Evolutionary conservation across 78 protist species (phyloP), one percentile per base, ranked within the genome.

Genomic region (Cavenderia fasciculata): DNA sequence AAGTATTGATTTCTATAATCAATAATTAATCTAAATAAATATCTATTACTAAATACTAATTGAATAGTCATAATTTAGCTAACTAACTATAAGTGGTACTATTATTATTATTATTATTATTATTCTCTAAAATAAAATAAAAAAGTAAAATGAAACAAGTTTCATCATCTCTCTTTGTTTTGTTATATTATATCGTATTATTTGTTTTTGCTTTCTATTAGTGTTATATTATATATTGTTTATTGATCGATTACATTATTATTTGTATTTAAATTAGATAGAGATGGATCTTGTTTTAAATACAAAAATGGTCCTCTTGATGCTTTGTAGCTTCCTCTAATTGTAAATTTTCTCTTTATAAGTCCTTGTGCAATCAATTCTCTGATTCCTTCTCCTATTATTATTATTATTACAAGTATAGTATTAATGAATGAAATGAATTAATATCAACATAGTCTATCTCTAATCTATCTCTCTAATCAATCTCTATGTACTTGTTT

Each of bases 331-430:
- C 63, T 46, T 40, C 88, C 88, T 63, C 88, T 27, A n/a, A 34
- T 23, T 23, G 75, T 79, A 66, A 79, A 79, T 44, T 79, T 79
- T 79, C 88, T 79, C 44, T 27, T 79, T 7, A 79, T 79, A 51
- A 51, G 18, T 4, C 88, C 75, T 79, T 62, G 52, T 36, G 68
- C 56, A 49, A 79, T 79, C 41, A 79, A 66, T n/a, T 79, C 69
- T 52, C 88, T 47, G 57, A 79, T 52, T 12, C 87, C 88, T 54
- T 46, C 66, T 79, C 88, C 88, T 79, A 63, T n/a, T 21, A 52
- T 16, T 16, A 14, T 47, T 21, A 19, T n/a, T n/a, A n/a, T n/a
- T n/a, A n/a, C n/a, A n/a, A n/a, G n/a, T n/a, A 31, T 47, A 29
- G 1, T 2, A 10, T 71, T 27, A 52, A 29, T 49, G 4, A 46